These are phyloP conservation scores for Colletotrichum spinosum DNA, from an alignment of 2,329 filamentous ascomycete genomes.

Conservation along the genomic window DNA sequence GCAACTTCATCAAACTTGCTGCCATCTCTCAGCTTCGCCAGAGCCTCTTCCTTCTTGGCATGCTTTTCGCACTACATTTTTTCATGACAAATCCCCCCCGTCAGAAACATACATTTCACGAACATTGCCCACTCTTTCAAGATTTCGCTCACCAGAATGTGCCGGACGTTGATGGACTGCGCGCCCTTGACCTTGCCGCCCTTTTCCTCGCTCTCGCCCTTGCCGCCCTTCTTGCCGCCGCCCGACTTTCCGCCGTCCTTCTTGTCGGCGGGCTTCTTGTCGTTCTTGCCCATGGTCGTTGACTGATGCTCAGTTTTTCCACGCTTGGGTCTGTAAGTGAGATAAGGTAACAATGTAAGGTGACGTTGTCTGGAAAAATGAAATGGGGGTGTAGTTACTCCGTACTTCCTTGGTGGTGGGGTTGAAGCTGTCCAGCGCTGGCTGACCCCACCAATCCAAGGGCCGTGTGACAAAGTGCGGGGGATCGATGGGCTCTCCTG, in stretches of 20 bases:
- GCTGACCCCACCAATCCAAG: constrained; percentile 21
- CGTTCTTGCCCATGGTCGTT: constrained; percentile 35
- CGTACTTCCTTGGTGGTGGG: constrained; percentile 14
- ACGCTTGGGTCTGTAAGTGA: no score
- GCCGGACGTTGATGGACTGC: constrained; percentile 78
- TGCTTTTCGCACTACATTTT: constrained; percentile 75
- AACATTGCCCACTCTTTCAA: neutral
- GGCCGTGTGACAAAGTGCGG: constrained; percentile 23
- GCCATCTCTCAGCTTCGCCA: constrained; percentile 74
- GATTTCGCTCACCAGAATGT: constrained; percentile 68
- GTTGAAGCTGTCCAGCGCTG: neutral
- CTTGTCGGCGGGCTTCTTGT: constrained; percentile 46
- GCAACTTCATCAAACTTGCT: constrained; percentile 82
- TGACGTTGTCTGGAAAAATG: constrained; percentile 24
- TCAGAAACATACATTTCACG: constrained; percentile 4
- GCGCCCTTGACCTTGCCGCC: constrained; percentile 67
- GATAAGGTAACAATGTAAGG: neutral
- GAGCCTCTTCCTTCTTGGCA: constrained; percentile 80
- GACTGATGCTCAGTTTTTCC: neutral
- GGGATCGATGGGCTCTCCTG: neutral
- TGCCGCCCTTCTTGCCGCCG: constrained; percentile 51
- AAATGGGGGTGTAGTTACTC: neutral
- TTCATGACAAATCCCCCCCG: neutral
- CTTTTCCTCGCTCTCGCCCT: constrained; percentile 45
- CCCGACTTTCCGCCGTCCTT: constrained; percentile 43